These are phyloP conservation scores for Houttuynia cordata DNA, from an alignment of 164 flowering plant genomes.

Conservation along the genomic window DNA sequence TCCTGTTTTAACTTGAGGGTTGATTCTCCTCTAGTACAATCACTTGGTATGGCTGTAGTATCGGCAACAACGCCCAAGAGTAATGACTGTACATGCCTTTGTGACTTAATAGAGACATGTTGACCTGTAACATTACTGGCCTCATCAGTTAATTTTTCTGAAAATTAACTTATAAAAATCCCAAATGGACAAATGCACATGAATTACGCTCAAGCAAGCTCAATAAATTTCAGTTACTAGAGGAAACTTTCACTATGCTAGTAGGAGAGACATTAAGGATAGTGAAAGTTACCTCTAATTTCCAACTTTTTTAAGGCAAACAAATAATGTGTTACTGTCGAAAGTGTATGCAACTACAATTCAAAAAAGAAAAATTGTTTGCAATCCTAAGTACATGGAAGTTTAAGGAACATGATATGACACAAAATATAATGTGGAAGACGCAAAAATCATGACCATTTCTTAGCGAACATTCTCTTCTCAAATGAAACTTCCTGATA, in stretches of 20 bases:
- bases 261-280: too few species aligned
- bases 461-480: too few species aligned
- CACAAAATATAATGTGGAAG: not conserved
- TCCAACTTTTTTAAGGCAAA: not conserved
- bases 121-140: conserved; percentile 9
- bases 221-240: not conserved
- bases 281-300: not conserved
- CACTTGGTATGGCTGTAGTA: conserved; percentile 23
- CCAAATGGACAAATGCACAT: too few species aligned
- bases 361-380: too few species aligned
- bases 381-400: not conserved
- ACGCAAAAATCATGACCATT: too few species aligned
- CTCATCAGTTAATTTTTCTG: too few species aligned
- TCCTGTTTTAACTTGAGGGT: conserved; percentile 9
- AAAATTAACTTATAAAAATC: too few species aligned
- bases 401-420: not conserved
- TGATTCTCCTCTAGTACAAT: conserved; percentile 12
- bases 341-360: not conserved
- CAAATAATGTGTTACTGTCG: not conserved
- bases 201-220: not conserved
- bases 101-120: conserved; percentile 4
- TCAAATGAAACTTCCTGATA: too few species aligned
- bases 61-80: conserved; percentile 20
- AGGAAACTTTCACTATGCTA: too few species aligned
- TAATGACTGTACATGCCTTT: conserved; percentile 5